Base-by-base conservation (phyloP, 371 early-diverging fungal genomes). In the Mucor indicus region DNA sequence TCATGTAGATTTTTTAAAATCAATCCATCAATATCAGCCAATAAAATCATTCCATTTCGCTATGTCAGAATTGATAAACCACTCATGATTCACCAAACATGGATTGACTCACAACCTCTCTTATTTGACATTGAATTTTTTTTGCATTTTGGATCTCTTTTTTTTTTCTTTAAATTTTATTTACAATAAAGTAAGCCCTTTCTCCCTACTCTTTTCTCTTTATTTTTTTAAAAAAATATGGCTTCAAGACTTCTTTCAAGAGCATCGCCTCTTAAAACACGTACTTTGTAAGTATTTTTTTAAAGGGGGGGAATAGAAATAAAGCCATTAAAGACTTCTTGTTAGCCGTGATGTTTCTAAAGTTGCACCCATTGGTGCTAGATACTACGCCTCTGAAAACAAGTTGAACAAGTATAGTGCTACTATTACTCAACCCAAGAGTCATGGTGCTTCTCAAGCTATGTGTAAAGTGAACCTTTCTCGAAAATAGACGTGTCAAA, bases 361-460 rank as follows among this genome's bases (percentile, higher is more conserved):
- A 25, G 53, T 49, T 33, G 37, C 39, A 24, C 62, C 71, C 25
- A 48, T 69, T 35, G 68, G 73, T 21, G 38, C 64, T 15, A 52
- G 73, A 53, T 53, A 64, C 38, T 76, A 76, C 53, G 61, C 73
- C 33, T 62, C 73, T 37, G 55, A 67, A 23, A 64, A 57, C 11
- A n/a, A n/a, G 46, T 25, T 84, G 20, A 95, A 95, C 83, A 86
- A 86, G 50, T 90, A 76, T 72, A 90, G 90, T 63, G 58, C 86
- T 29, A 79, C 75, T 44, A 91, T 98, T 64, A 98, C 98, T 20
- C 89, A 96, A 69, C 91, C 90, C 38, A 93, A 93, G 62, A 79
- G 89, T 30, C 93, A 93, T 60, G 96, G 96, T 44, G 95, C 96
- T 30, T 88, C 93, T 38, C 96, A 98, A 72, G 98, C 98, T 11